Evolutionary conservation across 257 asterid genomes (phyloP), one percentile per base, ranked within the genome.

Genomic region (Solanum medicagineum): DNA sequence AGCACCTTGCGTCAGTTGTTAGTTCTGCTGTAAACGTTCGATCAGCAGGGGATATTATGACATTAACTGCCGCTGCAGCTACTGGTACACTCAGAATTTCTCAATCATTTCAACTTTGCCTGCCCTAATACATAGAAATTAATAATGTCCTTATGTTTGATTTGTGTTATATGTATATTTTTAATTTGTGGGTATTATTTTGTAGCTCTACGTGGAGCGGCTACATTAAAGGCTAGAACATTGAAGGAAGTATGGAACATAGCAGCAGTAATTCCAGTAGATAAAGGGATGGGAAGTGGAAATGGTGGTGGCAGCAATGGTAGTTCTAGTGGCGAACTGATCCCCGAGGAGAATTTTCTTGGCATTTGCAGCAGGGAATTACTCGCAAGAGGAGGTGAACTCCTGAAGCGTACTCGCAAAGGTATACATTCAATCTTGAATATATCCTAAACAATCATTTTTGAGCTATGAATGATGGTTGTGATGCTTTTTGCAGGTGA

Each of bases 51-150:
- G 99, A 97, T 85, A 95, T 97, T 81, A 92, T 97, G 98, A 97
- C 99, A 71, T 88, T 97, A 49, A 97, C 99, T 0, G 99, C 99
- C 2, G 98, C 93, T 7, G 99, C 99, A 5, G 99, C 99, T 20
- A 97, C 99, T 14, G 95, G 99, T 97, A 90, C 53, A 8, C n/a
- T 8, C 17, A 19, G 3, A 24, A 24, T 20, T 81, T 12, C 13
- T 7, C 45, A 63, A 45, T 63, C 63, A 8, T 82, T 45, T 36
- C 42, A 36, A 4, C 42, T 36, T 36, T 36, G 42, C 36, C 36
- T 36, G 42, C 6, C 5, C 5, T 36, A 0, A 4, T 36, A 36
- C 42, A 36, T 36, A 36, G 36, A 8, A 22, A 15, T n/a, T 16
- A 17, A 36, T 2, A 69, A 17, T 17, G 2, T 36, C 7, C 17